Evolutionary conservation across 176 grass and related monocot genomes (phyloP).

Genomic region (Triticum monococcum): DNA sequence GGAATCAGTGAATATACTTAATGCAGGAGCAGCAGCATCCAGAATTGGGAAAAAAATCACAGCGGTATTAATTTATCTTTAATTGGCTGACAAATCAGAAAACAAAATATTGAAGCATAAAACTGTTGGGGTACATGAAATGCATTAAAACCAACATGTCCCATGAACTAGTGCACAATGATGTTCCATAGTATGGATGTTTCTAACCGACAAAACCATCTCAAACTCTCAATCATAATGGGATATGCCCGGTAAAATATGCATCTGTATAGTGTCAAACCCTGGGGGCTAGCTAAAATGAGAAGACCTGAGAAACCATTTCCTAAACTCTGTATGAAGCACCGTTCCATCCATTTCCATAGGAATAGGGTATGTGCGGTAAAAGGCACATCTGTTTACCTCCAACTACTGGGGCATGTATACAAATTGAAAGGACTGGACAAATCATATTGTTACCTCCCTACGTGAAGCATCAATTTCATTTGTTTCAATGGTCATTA

Average conservation of each 20-base stretch:
- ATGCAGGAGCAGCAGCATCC: not conserved
- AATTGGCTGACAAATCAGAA: not conserved
- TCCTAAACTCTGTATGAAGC: not conserved
- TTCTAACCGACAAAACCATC: slow-evolving; percentile 3
- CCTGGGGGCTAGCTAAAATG: not conserved
- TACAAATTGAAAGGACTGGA: not conserved
- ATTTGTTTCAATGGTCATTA: not conserved
- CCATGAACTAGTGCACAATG: not conserved
- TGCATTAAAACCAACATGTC: not conserved
- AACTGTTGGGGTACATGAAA: not conserved
- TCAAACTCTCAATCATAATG: not conserved
- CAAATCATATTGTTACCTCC: not conserved
- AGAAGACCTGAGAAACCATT: not conserved
- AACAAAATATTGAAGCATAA: not conserved
- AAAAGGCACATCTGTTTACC: not conserved
- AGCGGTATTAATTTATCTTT: not conserved
- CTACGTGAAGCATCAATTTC: not conserved
- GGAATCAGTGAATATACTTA: slow-evolving; percentile 13
- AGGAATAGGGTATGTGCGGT: not conserved
- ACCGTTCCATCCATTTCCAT: slow-evolving; percentile 5
- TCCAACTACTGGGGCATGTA: not conserved
- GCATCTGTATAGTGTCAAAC: slow-evolving; percentile 13
- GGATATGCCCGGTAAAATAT: not conserved
- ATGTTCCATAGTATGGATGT: not conserved
- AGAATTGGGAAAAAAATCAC: not conserved